phyloP scores from a whole-genome alignment of 108 stramenopile species.

The Fistulifera pelliculosa region DNA sequence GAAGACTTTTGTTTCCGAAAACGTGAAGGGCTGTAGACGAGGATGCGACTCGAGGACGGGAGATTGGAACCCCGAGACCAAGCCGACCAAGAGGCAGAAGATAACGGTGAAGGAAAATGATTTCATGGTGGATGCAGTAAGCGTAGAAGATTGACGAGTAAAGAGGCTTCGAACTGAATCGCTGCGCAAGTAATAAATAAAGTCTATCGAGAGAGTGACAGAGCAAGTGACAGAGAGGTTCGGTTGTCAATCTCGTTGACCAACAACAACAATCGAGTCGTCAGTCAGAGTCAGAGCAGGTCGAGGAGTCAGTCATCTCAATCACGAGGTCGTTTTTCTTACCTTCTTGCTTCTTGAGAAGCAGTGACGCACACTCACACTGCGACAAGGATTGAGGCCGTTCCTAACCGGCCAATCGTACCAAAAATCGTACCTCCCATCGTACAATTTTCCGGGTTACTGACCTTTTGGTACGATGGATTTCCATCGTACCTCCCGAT shows the following conservation, averaged over 20 bases:
- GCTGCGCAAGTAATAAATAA: too few relatives aligned
- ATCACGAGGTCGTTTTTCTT: neutral
- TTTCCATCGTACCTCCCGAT: too few relatives aligned
- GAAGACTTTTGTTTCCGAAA: conserved; percentile 74
- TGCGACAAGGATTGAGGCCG: too few relatives aligned
- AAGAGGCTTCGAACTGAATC: too few relatives aligned
- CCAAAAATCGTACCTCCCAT: too few relatives aligned
- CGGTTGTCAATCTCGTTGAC: too few relatives aligned
- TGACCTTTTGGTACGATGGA: too few relatives aligned
- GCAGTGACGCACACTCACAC: neutral
- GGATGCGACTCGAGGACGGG: neutral
- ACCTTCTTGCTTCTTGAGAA: neutral
- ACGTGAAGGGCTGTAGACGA: conserved; percentile 56
- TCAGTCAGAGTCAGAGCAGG: neutral
- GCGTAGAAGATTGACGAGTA: neutral
- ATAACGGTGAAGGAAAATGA: neutral
- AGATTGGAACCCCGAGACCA: conserved; percentile 4
- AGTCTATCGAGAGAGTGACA: too few relatives aligned
- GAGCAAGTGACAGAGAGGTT: too few relatives aligned
- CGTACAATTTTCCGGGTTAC: too few relatives aligned
- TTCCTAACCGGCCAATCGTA: too few relatives aligned
- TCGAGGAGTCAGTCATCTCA: neutral
- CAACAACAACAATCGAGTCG: neutral
- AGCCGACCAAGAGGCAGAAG: neutral
- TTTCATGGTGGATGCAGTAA: neutral